Evolutionary conservation across 306 rosid genomes (phyloP).

Genomic region (Citrullus amarus): DNA sequence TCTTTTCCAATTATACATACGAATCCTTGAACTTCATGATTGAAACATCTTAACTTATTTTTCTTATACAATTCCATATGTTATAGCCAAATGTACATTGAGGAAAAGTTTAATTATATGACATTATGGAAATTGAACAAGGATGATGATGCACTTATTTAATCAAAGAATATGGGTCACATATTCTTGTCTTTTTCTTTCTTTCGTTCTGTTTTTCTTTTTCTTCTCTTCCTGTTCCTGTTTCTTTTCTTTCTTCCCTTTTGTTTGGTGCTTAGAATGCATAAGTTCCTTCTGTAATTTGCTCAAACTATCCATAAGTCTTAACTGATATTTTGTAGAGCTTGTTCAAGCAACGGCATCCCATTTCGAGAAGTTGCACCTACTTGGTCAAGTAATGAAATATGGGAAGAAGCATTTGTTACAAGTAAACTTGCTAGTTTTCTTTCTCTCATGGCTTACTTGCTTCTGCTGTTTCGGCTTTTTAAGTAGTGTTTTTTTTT

Average conservation of each 20-base stretch:
- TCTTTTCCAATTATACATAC: neutral
- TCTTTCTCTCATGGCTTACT: neutral
- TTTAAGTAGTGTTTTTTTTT: too few species aligned
- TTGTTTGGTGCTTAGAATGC: neutral
- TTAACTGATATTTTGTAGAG: constrained; percentile 26
- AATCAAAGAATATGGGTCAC: neutral
- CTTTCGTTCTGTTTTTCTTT: neutral
- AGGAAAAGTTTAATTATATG: neutral
- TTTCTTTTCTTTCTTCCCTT: neutral
- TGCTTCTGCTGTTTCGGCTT: neutral
- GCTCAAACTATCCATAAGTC: neutral
- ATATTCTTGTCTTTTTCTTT: neutral
- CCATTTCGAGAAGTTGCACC: constrained; percentile 76
- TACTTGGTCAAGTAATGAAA: constrained; percentile 53
- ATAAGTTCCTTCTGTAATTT: neutral
- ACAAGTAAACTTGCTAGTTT: constrained; percentile 41
- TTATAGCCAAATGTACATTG: neutral
- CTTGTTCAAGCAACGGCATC: constrained; percentile 62
- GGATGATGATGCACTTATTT: neutral
- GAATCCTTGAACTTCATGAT: neutral
- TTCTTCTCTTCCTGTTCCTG: neutral
- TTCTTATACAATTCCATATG: neutral
- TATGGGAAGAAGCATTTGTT: constrained; percentile 82
- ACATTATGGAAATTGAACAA: neutral
- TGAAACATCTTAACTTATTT: neutral